These are phyloP conservation scores for Leucosporidium creatinivorum DNA, from an alignment of 768 basidiomycete genomes.

Conservation along the genomic window DNA sequence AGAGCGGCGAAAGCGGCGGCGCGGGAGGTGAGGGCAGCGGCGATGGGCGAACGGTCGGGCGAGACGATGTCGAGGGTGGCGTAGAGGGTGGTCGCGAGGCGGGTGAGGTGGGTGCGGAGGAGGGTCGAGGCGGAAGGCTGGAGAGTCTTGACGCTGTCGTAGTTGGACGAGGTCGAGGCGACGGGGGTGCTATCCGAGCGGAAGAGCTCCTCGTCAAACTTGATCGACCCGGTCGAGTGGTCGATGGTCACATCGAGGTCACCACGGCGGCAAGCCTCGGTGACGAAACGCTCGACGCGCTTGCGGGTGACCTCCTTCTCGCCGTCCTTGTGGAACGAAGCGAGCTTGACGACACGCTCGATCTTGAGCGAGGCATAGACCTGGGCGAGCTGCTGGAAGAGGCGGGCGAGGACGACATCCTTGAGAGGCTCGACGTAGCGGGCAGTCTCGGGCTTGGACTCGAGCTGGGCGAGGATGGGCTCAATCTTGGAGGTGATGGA, in stretches of 20 bases:
- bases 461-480: slow-evolving; percentile 63
- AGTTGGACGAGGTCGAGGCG: slow-evolving; percentile 43
- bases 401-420: slow-evolving; percentile 80
- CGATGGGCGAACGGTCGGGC: slow-evolving; percentile 45
- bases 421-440: slow-evolving; percentile 84
- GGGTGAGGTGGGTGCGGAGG: slow-evolving; percentile 68
- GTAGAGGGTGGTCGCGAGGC: slow-evolving; percentile 66
- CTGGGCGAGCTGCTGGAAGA: slow-evolving; percentile 83
- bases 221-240: slow-evolving; percentile 74
- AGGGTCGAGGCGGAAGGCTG: slow-evolving; percentile 67
- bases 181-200: slow-evolving; percentile 40
- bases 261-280: slow-evolving; percentile 80
- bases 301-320: slow-evolving; percentile 54
- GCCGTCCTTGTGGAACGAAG: slow-evolving; percentile 69
- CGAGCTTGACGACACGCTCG: slow-evolving; percentile 65
- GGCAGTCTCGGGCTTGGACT: slow-evolving; percentile 44
- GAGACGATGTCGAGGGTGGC: slow-evolving; percentile 43
- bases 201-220: slow-evolving; percentile 63
- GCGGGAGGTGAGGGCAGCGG: slow-evolving; percentile 51
- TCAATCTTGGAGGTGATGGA: slow-evolving; percentile 70
- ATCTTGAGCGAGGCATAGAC: slow-evolving; percentile 84
- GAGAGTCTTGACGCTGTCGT: slow-evolving; percentile 44
- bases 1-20: slow-evolving; percentile 50
- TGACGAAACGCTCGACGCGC: slow-evolving; percentile 71
- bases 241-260: slow-evolving; percentile 78